Evolutionary conservation across 2,329 filamentous ascomycete species (phyloP).

Genomic region (Aureobasidium sp.): DNA sequence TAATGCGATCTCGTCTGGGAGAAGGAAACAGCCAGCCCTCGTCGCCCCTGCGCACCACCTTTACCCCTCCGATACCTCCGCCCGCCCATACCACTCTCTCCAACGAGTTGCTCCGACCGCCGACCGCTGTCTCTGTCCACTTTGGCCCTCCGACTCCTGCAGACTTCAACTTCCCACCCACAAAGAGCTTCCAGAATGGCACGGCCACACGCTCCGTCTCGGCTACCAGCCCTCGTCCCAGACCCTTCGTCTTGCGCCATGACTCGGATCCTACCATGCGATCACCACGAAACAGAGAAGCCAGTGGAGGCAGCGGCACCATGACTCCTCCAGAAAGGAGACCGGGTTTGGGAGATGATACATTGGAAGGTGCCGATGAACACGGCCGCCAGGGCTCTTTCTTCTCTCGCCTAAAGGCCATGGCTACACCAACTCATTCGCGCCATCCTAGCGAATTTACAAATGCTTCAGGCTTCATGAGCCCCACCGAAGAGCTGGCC

Average conservation of each 20-base stretch:
- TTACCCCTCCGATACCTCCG: slow-evolving; percentile 5
- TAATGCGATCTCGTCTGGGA: slow-evolving; percentile 1
- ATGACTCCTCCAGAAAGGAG: slow-evolving; percentile 42
- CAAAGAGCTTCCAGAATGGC: slow-evolving; percentile 5
- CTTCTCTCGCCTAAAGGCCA: slow-evolving; percentile 81
- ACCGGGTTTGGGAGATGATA: slow-evolving; percentile 63
- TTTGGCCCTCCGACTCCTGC: slow-evolving; percentile 19
- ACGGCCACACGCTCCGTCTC: slow-evolving; percentile 10
- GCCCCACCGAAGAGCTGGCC: slow-evolving; percentile 55
- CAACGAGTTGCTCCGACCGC: slow-evolving; percentile 8
- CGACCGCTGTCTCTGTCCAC: slow-evolving; percentile 16
- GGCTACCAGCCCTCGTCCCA: slow-evolving; percentile 1
- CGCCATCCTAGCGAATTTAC: slow-evolving; percentile 55
- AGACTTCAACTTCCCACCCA: slow-evolving; percentile 15
- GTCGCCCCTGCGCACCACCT: slow-evolving; percentile 17
- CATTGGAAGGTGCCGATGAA: slow-evolving; percentile 70
- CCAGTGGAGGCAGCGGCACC: slow-evolving; percentile 34
- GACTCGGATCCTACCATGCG: slow-evolving; percentile 18
- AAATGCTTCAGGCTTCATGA: slow-evolving; percentile 46
- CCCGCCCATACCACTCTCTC: slow-evolving; percentile 4
- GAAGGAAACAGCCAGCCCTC: slow-evolving; percentile 15
- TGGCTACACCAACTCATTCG: slow-evolving; percentile 64
- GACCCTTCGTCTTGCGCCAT: slow-evolving; percentile 20
- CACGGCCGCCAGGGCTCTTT: slow-evolving; percentile 68
- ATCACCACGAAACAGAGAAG: slow-evolving; percentile 14